These are phyloP conservation scores for Dunaliella primolecta DNA, from an alignment of 139 green algal genomes.

Conservation along the genomic window DNA sequence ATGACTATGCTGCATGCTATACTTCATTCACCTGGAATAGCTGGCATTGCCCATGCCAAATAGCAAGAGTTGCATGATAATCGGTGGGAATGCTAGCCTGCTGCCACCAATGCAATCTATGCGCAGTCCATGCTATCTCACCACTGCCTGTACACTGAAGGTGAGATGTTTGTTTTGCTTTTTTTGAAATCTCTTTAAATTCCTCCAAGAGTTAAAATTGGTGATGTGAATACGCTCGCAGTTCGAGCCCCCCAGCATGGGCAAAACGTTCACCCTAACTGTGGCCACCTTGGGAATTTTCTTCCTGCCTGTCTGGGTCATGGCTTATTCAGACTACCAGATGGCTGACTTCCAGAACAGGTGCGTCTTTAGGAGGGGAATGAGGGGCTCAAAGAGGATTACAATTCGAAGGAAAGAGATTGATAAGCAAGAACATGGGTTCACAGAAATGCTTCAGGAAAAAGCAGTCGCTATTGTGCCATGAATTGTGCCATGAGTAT, in stretches of 20 bases:
- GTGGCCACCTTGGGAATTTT: conserved; percentile 16
- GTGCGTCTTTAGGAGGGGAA: not conserved
- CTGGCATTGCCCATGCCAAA: too few relatives aligned
- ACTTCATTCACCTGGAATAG: too few relatives aligned
- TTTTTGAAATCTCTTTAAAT: too few relatives aligned
- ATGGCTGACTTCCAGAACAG: conserved; percentile 18
- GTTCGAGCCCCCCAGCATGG: conserved; percentile 20
- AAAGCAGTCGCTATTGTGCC: not conserved
- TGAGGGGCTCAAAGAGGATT: not conserved
- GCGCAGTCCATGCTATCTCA: not conserved
- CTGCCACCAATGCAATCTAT: too few relatives aligned
- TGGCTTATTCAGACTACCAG: conserved; percentile 21
- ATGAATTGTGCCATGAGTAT: not conserved
- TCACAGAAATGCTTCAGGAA: not conserved
- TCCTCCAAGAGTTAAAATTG: too few relatives aligned
- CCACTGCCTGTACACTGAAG: not conserved
- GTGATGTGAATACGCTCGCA: too few relatives aligned
- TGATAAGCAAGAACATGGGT: not conserved
- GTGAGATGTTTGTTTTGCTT: too few relatives aligned
- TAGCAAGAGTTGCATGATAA: too few relatives aligned
- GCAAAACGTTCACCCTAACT: conserved; percentile 14
- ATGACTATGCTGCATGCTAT: too few relatives aligned
- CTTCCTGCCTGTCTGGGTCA: conserved; percentile 16
- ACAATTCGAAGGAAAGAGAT: not conserved
- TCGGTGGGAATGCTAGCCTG: too few relatives aligned